phyloP scores from a whole-genome alignment of 495 filamentous ascomycete species.

The Aspergillus leporis region DNA sequence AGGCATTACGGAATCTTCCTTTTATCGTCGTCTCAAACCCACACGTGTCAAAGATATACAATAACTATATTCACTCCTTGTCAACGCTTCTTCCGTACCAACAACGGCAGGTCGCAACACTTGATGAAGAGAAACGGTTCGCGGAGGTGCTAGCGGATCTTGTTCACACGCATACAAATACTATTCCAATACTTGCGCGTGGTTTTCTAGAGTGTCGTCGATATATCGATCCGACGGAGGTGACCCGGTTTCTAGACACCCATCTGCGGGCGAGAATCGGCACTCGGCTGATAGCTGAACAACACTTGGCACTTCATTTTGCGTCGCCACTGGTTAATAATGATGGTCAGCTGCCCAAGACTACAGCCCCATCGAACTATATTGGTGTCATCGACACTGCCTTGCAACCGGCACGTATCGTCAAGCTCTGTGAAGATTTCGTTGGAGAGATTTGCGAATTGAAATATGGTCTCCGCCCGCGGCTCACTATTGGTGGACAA shows the following conservation, averaged over 20 bases:
- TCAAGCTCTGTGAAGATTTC: constrained; percentile 81
- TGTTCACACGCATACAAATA: constrained; percentile 89
- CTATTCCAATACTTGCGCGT: constrained; percentile 86
- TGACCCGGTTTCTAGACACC: constrained; percentile 89
- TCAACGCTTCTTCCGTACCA: constrained; percentile 86
- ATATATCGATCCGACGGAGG: constrained; percentile 77
- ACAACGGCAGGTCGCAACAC: constrained; percentile 68
- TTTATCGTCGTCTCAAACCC: constrained; percentile 98
- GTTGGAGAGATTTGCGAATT: constrained; percentile 96
- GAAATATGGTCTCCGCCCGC: constrained; percentile 87
- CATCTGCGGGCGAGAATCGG: constrained; percentile 93
- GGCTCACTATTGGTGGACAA: constrained; percentile 77
- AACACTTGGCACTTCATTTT: constrained; percentile 92
- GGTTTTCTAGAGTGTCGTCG: constrained; percentile 90
- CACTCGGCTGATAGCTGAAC: constrained; percentile 90
- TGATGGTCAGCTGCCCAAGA: constrained; percentile 31
- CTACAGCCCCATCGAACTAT: constrained; percentile 63
- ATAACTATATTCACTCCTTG: constrained; percentile 90
- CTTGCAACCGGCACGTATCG: constrained; percentile 74
- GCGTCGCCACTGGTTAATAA: constrained; percentile 70
- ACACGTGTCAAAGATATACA: constrained; percentile 87
- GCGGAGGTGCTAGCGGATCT: constrained; percentile 90
- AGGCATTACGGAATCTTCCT: constrained; percentile 87
- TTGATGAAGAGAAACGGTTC: constrained; percentile 88
- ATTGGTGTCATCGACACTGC: constrained; percentile 98